Percentiles rank a stretch among this genome's conserved stretches.
Evolutionary conservation across 768 basidiomycete genomes (phyloP).

Genomic region (Termitomyces sp.): DNA sequence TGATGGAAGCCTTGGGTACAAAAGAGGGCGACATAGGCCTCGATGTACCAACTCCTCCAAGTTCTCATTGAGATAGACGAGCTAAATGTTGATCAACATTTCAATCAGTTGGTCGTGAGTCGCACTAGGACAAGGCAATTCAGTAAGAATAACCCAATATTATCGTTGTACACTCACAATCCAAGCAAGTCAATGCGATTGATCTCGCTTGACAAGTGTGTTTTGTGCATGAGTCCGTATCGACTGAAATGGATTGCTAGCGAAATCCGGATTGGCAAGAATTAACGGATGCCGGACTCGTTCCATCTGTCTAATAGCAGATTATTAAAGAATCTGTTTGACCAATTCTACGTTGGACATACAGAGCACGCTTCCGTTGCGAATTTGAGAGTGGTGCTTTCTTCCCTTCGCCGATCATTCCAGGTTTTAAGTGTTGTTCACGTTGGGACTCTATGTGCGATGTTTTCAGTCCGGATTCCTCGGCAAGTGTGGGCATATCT

Average conservation of each 20-base stretch:
- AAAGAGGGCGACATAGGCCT: constrained; percentile 49
- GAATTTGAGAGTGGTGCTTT: constrained; percentile 51
- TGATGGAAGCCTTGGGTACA: constrained; percentile 56
- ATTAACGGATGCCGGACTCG: constrained; percentile 68
- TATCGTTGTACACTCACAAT: background rate
- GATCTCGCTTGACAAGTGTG: constrained; percentile 52
- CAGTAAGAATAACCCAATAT: background rate
- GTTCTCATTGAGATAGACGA: constrained; percentile 1
- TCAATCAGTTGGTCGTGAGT: background rate
- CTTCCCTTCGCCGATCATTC: constrained; percentile 69
- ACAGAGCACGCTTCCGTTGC: constrained; percentile 72
- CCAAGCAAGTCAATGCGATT: background rate
- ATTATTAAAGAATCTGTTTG: background rate
- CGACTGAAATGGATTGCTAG: constrained; percentile 69
- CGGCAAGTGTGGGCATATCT: constrained; percentile 15
- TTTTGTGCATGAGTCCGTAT: constrained; percentile 80
- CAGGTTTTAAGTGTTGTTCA: constrained; percentile 28
- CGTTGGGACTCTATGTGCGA: constrained; percentile 16
- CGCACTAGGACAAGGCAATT: background rate
- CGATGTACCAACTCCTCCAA: constrained; percentile 33
- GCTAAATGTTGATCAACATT: background rate
- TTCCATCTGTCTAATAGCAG: constrained; percentile 53
- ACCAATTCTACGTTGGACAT: constrained; percentile 25
- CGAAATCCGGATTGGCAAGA: constrained; percentile 59
- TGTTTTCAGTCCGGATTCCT: constrained; percentile 13